Evolutionary conservation across 2,329 filamentous ascomycete species (phyloP).

Genomic region (Xylaria hypoxylon): DNA sequence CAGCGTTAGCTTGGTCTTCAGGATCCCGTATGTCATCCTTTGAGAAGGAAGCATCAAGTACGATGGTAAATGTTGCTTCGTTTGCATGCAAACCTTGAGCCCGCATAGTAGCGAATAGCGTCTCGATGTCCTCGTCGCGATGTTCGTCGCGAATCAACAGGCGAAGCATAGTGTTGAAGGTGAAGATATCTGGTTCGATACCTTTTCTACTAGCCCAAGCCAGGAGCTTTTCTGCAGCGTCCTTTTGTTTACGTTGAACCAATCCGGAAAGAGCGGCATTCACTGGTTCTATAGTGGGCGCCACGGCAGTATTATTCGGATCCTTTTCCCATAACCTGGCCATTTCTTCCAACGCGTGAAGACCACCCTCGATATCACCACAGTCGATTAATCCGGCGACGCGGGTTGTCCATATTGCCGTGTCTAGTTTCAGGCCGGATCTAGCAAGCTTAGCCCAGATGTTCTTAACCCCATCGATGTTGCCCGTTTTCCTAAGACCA

Average conservation of each 20-base stretch:
- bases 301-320: constrained; percentile 57
- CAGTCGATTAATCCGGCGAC: constrained; percentile 73
- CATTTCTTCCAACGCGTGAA: constrained; percentile 76
- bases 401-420: constrained; percentile 75
- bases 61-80: constrained; percentile 77
- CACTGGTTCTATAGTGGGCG: constrained; percentile 72
- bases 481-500: constrained; percentile 72
- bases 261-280: constrained; percentile 78
- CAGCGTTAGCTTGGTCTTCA: constrained; percentile 63
- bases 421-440: constrained; percentile 71
- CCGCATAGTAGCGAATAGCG: constrained; percentile 70
- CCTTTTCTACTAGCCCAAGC: constrained; percentile 68
- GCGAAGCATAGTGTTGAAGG: constrained; percentile 77
- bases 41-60: constrained; percentile 70
- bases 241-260: constrained; percentile 60
- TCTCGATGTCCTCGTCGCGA: constrained; percentile 58
- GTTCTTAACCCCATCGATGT: constrained; percentile 69
- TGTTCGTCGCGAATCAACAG: constrained; percentile 65
- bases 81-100: constrained; percentile 67
- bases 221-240: constrained; percentile 66
- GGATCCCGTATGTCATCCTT: constrained; percentile 52
- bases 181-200: constrained; percentile 67
- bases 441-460: constrained; percentile 74
- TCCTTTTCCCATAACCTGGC: constrained; percentile 66
- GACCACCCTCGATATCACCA: constrained; percentile 65